Percentiles rank a stretch among this genome's conserved stretches.
Evolutionary conservation across 805 yeast genomes (phyloP).

Genomic region (Candida chauliodis): DNA sequence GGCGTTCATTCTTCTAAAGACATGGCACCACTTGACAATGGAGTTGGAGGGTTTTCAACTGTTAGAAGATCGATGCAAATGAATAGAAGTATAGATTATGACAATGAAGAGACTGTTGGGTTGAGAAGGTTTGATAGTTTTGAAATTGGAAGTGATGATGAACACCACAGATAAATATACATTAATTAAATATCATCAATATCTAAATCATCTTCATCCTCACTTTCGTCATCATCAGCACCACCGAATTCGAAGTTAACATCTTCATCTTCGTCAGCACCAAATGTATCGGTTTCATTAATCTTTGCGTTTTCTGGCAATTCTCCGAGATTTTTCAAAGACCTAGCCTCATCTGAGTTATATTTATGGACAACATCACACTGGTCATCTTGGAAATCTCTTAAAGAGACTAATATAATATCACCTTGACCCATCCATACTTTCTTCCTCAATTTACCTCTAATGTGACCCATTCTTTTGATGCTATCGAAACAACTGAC

Average conservation of each 20-base stretch:
- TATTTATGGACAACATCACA: slow-evolving; percentile 97
- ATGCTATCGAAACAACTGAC: slow-evolving; percentile 93
- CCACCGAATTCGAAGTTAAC: slow-evolving; percentile 98
- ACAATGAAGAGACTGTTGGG: slow-evolving; percentile 47
- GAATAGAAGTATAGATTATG: slow-evolving; percentile 38
- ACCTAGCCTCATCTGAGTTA: slow-evolving; percentile 96
- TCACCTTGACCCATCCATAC: slow-evolving; percentile 99
- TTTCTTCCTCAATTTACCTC: slow-evolving; percentile 99
- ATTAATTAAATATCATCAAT: slow-evolving; percentile 81
- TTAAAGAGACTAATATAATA: slow-evolving; percentile 87
- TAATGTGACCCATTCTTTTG: slow-evolving; percentile 93
- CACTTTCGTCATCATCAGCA: slow-evolving; percentile 77
- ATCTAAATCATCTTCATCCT: slow-evolving; percentile 70
- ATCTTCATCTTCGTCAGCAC: slow-evolving; percentile 95
- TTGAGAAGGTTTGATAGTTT: slow-evolving; percentile 61
- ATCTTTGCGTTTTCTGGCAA: slow-evolving; percentile 96
- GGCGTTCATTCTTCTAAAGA: slow-evolving; percentile 53
- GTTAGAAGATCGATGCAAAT: slow-evolving; percentile 74
- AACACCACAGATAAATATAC: slow-evolving; percentile 12
- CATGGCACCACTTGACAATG: slow-evolving; percentile 73
- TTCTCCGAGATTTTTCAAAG: slow-evolving; percentile 92
- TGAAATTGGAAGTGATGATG: slow-evolving; percentile 45
- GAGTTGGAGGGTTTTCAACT: slow-evolving; percentile 68
- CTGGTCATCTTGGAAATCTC: slow-evolving; percentile 98
- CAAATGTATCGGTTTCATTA: slow-evolving; percentile 96